Evolutionary conservation across 1,284 basidiomycete species (phyloP).

Genomic region (Puccinia hordei): DNA sequence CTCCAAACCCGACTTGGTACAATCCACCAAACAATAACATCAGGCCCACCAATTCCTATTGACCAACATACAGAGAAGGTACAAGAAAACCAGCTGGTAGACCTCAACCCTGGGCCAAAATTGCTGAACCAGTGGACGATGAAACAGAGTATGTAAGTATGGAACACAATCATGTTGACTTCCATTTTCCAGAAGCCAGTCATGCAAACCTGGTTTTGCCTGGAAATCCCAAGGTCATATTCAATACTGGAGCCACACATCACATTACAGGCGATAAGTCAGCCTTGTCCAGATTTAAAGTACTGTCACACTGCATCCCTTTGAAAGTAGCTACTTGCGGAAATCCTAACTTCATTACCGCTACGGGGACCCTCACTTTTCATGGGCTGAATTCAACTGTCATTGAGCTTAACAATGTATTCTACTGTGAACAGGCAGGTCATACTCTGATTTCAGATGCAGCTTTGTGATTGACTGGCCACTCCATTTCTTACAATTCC

Average conservation of each 20-base stretch:
- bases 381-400: not conserved
- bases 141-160: too few relatives aligned
- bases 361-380: not conserved
- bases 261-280: slow-evolving; percentile 1
- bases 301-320: not conserved
- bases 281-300: not conserved
- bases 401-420: not conserved
- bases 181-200: not conserved
- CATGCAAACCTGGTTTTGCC: not conserved
- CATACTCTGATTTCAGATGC: not conserved
- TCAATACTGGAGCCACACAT: too few relatives aligned
- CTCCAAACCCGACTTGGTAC: too few relatives aligned
- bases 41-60: too few relatives aligned
- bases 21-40: too few relatives aligned
- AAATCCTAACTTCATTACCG: not conserved
- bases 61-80: too few relatives aligned
- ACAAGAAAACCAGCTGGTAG: too few relatives aligned
- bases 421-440: not conserved
- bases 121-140: too few relatives aligned
- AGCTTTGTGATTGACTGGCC: not conserved
- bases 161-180: too few relatives aligned
- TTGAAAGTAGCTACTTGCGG: not conserved
- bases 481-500: not conserved
- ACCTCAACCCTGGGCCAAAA: too few relatives aligned
- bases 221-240: not conserved